Evolutionary conservation across 306 rosid species (phyloP).

Genomic region (Malus asiatica): DNA sequence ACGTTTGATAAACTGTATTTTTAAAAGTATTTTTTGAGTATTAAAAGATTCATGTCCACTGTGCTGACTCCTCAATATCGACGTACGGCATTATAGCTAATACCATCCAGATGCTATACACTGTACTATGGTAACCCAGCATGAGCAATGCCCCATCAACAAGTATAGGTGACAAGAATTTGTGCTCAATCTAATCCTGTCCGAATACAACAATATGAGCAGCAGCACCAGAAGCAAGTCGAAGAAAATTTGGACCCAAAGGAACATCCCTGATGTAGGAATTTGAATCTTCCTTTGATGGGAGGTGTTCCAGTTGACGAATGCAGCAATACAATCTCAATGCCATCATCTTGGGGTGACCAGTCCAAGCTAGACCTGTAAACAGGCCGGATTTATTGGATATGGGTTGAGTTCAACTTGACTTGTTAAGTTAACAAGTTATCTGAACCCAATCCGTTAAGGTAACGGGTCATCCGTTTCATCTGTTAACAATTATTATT

Average conservation of each 20-base stretch:
- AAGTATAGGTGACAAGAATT: not conserved
- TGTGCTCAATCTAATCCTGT: not conserved
- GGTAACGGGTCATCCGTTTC: too few species aligned
- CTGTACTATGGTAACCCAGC: not conserved
- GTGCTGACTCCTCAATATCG: too few species aligned
- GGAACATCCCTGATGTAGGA: conserved; percentile 22
- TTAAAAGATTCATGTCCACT: too few species aligned
- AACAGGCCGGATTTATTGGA: too few species aligned
- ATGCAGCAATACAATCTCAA: conserved; percentile 33
- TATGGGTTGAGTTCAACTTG: too few species aligned
- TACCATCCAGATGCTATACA: not conserved
- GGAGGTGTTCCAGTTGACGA: conserved; percentile 20
- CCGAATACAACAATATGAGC: not conserved
- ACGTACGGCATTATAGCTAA: too few species aligned
- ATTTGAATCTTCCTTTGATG: conserved; percentile 38
- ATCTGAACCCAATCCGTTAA: too few species aligned
- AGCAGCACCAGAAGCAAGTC: not conserved
- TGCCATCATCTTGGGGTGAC: conserved; percentile 72
- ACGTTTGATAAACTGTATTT: too few species aligned
- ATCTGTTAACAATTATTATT: too few species aligned
- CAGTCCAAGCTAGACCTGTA: conserved; percentile 18
- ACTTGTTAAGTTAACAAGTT: too few species aligned
- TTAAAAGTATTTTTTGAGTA: too few species aligned
- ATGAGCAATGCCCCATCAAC: not conserved
- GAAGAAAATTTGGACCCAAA: conserved; percentile 20